Conservation (phyloP, 1,139 yeast genomes). For the Pichiaceae sp. region DNA sequence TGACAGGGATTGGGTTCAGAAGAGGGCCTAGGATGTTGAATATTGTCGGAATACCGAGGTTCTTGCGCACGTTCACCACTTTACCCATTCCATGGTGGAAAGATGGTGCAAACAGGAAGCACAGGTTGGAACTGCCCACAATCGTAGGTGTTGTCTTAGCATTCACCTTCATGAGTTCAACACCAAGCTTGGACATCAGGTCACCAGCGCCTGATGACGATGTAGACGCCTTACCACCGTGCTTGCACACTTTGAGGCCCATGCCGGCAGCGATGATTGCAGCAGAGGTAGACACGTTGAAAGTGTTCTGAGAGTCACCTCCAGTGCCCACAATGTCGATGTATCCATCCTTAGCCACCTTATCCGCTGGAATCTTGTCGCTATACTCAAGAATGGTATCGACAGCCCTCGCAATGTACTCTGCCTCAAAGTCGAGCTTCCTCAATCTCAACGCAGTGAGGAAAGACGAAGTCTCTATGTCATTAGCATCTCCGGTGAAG, state of each 20-base stretch:
- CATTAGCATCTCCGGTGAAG: slow-evolving; percentile 52
- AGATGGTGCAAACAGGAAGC: slow-evolving; percentile 86
- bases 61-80: slow-evolving; percentile 69
- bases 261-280: slow-evolving; percentile 94
- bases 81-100: slow-evolving; percentile 91
- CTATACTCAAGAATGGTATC: slow-evolving; percentile 58
- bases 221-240: slow-evolving; percentile 95
- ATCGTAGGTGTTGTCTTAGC: slow-evolving; percentile 57
- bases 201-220: slow-evolving; percentile 93
- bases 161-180: slow-evolving; percentile 63
- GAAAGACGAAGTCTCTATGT: slow-evolving; percentile 71
- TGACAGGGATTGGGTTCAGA: slow-evolving; percentile 80
- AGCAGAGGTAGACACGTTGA: slow-evolving; percentile 90
- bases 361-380: slow-evolving; percentile 32
- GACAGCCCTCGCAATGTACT: slow-evolving; percentile 81
- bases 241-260: slow-evolving; percentile 67
- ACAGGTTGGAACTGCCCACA: slow-evolving; percentile 47
- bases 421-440: slow-evolving; percentile 77
- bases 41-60: slow-evolving; percentile 82
- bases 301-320: slow-evolving; percentile 95
- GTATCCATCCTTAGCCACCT: slow-evolving; percentile 45
- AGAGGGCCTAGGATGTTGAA: slow-evolving; percentile 92
- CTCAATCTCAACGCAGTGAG: slow-evolving; percentile 65
- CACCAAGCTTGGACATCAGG: slow-evolving; percentile 65
- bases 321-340: slow-evolving; percentile 97